Conservation (phyloP, 495 filamentous ascomycete species). For the Physcia stellaris region DNA sequence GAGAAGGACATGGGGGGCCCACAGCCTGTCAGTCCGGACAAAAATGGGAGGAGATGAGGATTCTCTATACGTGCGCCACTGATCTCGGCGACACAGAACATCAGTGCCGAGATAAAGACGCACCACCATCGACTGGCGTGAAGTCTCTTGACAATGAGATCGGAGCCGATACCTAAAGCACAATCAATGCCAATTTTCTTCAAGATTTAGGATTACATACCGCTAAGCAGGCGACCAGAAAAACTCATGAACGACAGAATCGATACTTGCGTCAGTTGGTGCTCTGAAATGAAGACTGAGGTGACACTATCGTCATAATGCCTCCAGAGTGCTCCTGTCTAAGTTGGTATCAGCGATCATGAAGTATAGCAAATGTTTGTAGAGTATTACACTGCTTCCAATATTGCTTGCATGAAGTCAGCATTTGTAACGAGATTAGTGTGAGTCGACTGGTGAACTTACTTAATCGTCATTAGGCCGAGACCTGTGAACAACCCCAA, state of each 20-base stretch:
- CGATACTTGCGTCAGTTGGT: slow-evolving; percentile 86
- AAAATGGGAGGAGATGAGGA: slow-evolving; percentile 60
- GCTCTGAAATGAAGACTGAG: slow-evolving; percentile 62
- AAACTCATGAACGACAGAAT: slow-evolving; percentile 81
- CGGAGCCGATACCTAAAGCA: slow-evolving; percentile 65
- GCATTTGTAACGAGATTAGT: slow-evolving; percentile 8
- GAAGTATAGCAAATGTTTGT: slow-evolving; percentile 1
- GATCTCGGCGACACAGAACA: slow-evolving; percentile 74
- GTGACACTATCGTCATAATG: slow-evolving; percentile 63
- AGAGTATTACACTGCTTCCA: slow-evolving; percentile 63
- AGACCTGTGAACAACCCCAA: slow-evolving; percentile 85
- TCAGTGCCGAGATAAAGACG: slow-evolving; percentile 55
- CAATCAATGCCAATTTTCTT: not conserved
- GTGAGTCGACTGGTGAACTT: slow-evolving; percentile 23
- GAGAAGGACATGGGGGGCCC: not conserved
- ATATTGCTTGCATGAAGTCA: slow-evolving; percentile 64
- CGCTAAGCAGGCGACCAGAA: slow-evolving; percentile 61
- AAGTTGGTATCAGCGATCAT: slow-evolving; percentile 8
- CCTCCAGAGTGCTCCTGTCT: slow-evolving; percentile 62
- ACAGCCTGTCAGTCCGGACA: slow-evolving; percentile 68
- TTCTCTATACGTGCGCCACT: slow-evolving; percentile 66
- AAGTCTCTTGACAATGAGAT: slow-evolving; percentile 69
- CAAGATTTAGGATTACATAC: slow-evolving; percentile 28
- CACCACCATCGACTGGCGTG: slow-evolving; percentile 81
- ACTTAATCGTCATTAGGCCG: slow-evolving; percentile 99